Conservation (phyloP, 257 asterid genomes). For the Solanum arcanum region DNA sequence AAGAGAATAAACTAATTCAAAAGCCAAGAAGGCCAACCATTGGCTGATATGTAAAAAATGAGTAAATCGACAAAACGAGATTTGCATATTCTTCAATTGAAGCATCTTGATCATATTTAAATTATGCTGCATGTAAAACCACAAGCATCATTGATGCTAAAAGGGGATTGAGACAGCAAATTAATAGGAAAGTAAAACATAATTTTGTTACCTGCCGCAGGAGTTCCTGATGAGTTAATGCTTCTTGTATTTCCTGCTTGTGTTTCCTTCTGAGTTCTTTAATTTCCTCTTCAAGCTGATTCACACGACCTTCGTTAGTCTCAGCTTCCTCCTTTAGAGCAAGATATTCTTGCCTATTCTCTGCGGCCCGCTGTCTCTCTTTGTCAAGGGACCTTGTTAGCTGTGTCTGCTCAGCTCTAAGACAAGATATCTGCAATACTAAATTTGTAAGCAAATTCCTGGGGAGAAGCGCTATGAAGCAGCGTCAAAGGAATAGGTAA, state of each 20-base stretch:
- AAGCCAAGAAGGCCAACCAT: not conserved
- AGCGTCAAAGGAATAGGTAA: not conserved
- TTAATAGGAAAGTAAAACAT: not conserved
- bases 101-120: not conserved
- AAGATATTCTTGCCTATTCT: slow-evolving; percentile 84
- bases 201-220: slow-evolving; percentile 59
- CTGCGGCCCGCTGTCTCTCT: slow-evolving; percentile 89
- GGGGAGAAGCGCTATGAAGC: slow-evolving; percentile 1
- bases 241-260: slow-evolving; percentile 86
- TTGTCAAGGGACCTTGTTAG: slow-evolving; percentile 76
- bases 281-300: slow-evolving; percentile 74
- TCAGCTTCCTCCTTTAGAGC: slow-evolving; percentile 95
- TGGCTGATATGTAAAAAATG: not conserved
- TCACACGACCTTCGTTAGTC: slow-evolving; percentile 71
- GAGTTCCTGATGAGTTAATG: slow-evolving; percentile 67
- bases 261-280: slow-evolving; percentile 75
- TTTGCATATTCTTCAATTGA: not conserved
- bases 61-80: not conserved
- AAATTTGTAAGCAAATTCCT: slow-evolving; percentile 17
- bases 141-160: not conserved
- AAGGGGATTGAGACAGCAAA: not conserved
- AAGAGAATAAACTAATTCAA: not conserved
- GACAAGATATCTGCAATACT: slow-evolving; percentile 81
- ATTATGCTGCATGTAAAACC: not conserved
- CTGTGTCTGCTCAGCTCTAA: slow-evolving; percentile 98